A percentile compares a stretch with the other conserved stretches of the same genome.
Conservation (phyloP, 2,329 filamentous ascomycete genomes). For the Periconia sp. region DNA sequence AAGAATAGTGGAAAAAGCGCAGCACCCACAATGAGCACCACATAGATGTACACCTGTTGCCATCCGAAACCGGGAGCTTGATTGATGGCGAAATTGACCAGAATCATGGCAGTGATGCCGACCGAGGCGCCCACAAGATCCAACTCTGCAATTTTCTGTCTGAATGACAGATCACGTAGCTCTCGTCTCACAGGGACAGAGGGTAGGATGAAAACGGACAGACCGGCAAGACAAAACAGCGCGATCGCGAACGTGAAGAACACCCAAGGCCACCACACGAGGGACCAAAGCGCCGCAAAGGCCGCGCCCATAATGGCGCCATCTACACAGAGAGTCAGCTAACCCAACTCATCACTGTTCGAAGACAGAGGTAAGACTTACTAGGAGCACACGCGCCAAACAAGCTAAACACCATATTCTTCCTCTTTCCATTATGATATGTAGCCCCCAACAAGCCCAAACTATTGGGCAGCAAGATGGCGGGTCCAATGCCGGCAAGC, state of each 20-base stretch:
- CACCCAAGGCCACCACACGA: conserved; percentile 57
- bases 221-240: conserved; percentile 39
- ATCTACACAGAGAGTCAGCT: not conserved
- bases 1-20: conserved; percentile 59
- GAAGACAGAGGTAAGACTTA: not conserved
- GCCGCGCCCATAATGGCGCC: conserved; percentile 40
- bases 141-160: conserved; percentile 36
- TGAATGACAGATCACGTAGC: conserved; percentile 4
- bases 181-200: conserved; percentile 20
- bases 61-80: conserved; percentile 64
- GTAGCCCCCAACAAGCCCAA: conserved; percentile 62
- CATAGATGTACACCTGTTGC: conserved; percentile 58
- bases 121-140: conserved; percentile 50
- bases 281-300: conserved; percentile 44
- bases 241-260: conserved; percentile 51
- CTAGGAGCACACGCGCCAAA: conserved; percentile 54
- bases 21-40: conserved; percentile 60
- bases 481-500: conserved; percentile 59
- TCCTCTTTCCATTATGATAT: conserved; percentile 59
- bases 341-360: not conserved
- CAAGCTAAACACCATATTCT: conserved; percentile 61
- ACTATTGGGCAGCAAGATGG: conserved; percentile 64
- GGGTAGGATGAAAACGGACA: conserved; percentile 47
- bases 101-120: conserved; percentile 58
- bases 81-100: conserved; percentile 70